Evolutionary conservation across 1,284 basidiomycete genomes (phyloP).

Genomic region (Rhodotorula mucilaginosa): DNA sequence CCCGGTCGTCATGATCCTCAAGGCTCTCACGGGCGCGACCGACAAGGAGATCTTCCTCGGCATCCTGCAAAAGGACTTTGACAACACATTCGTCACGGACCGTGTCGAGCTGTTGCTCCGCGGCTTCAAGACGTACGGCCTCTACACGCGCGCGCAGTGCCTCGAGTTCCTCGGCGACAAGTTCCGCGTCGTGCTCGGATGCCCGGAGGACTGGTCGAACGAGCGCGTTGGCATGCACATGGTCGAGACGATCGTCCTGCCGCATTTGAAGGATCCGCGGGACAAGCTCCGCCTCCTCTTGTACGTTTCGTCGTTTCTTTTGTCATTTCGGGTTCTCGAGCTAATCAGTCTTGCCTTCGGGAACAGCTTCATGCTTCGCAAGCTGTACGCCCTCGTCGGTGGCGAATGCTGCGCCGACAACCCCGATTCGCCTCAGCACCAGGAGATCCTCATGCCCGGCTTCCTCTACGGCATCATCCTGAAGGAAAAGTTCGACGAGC

Average conservation of each 20-base stretch:
- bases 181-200: constrained; percentile 86
- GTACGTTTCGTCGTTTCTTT: constrained; percentile 55
- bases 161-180: constrained; percentile 97
- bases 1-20: constrained; percentile 93
- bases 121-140: constrained; percentile 87
- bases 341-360: not conserved
- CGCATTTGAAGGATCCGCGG: constrained; percentile 82
- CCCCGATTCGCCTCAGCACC: constrained; percentile 97
- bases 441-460: constrained; percentile 94
- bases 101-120: constrained; percentile 96
- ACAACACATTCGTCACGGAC: constrained; percentile 96
- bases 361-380: constrained; percentile 90
- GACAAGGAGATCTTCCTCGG: constrained; percentile 98
- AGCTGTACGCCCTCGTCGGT: constrained; percentile 89
- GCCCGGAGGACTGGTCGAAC: constrained; percentile 93
- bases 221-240: constrained; percentile 78
- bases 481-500: constrained; percentile 94
- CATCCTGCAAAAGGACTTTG: constrained; percentile 95
- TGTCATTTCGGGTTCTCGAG: not conserved
- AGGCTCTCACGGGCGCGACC: constrained; percentile 88
- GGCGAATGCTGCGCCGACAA: constrained; percentile 91
- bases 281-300: constrained; percentile 97
- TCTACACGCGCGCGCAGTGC: constrained; percentile 89
- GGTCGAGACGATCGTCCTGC: constrained; percentile 80
- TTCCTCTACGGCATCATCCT: constrained; percentile 94